phyloP scores from a whole-genome alignment of 202 grass and related monocot species.

The Schoenoplectus tabernaemontani region DNA sequence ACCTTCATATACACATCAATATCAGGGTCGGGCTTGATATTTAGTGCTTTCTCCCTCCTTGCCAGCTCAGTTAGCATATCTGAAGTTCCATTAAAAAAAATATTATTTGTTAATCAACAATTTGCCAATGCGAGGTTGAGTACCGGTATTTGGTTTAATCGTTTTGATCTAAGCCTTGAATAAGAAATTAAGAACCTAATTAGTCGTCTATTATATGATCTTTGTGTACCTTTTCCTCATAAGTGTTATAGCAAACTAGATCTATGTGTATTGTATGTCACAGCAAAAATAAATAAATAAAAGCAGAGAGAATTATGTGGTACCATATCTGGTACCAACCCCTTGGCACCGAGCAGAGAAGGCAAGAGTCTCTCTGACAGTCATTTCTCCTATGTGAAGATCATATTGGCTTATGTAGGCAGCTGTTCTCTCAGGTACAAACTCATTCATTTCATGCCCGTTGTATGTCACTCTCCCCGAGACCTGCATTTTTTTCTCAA shows the following conservation, averaged over 20 bases:
- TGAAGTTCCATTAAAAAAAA: background rate
- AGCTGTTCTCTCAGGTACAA: conserved; percentile 31
- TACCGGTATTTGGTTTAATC: background rate
- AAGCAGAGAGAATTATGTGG: background rate
- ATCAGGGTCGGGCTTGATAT: conserved; percentile 36
- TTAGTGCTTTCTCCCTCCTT: conserved; percentile 32
- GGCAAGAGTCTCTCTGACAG: conserved; percentile 32
- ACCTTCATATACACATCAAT: conserved; percentile 46
- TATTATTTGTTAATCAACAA: background rate
- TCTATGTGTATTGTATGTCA: background rate
- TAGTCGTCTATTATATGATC: background rate
- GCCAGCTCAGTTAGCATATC: conserved; percentile 39
- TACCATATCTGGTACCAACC: conserved; percentile 31
- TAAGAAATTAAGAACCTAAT: background rate
- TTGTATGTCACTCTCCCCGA: conserved; percentile 29
- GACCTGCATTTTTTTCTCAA: conserved; percentile 17
- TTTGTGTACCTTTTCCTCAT: too few species aligned
- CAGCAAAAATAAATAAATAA: background rate
- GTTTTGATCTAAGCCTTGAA: background rate
- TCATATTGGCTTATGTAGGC: conserved; percentile 35
- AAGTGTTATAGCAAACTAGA: background rate
- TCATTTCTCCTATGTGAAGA: conserved; percentile 34
- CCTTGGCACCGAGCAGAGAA: conserved; percentile 39
- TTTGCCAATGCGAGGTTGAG: background rate
- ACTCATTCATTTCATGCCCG: conserved; percentile 30